Conservation (phyloP, 2,329 filamentous ascomycete genomes). For the Alternaria brassicae region DNA sequence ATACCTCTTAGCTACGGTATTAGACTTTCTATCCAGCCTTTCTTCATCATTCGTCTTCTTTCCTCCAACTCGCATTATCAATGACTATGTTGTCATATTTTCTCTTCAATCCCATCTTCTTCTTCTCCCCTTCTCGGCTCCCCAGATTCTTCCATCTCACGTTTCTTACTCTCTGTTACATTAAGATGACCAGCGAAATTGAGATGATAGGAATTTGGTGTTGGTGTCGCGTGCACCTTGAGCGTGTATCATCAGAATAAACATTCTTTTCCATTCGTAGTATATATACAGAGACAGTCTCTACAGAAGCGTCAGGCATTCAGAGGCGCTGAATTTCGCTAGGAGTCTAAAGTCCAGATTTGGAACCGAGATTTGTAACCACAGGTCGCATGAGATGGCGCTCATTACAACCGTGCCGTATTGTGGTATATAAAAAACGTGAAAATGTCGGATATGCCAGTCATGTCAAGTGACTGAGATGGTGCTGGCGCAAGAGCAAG, state of each 20-base stretch:
- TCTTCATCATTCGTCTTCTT: background rate
- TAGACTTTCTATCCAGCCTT: background rate
- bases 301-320: background rate
- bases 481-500: conserved; percentile 17
- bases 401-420: background rate
- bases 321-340: background rate
- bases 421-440: background rate
- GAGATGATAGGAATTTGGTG: background rate
- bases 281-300: background rate
- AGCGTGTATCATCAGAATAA: background rate
- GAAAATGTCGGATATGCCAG: background rate
- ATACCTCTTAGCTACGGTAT: background rate
- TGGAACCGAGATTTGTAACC: too few relatives aligned
- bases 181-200: background rate
- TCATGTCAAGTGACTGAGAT: conserved; percentile 16
- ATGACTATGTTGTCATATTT: background rate
- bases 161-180: background rate
- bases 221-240: too few relatives aligned
- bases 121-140: background rate
- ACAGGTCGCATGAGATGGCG: background rate
- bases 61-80: background rate
- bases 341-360: background rate
- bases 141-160: background rate
- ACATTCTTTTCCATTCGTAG: background rate
- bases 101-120: background rate